Evolutionary conservation across 1,284 basidiomycete genomes (phyloP).

Genomic region (Wallemia hederae): DNA sequence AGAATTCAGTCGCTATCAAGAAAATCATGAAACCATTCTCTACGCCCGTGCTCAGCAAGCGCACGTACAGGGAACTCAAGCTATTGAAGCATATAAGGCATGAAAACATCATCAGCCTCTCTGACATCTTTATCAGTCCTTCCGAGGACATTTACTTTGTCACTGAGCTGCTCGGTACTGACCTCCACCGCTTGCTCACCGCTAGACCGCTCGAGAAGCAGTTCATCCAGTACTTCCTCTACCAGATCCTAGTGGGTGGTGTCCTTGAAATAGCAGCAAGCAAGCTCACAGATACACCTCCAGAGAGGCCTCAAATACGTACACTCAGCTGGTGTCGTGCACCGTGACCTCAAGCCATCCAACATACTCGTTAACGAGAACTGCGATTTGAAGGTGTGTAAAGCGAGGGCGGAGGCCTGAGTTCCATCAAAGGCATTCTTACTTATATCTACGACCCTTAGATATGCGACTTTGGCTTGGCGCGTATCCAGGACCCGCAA

Average conservation of each 20-base stretch:
- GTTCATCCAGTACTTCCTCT: constrained; percentile 98
- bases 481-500: constrained; percentile 69
- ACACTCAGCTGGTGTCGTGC: constrained; percentile 94
- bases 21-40: constrained; percentile 98
- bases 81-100: constrained; percentile 95
- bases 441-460: too few relatives aligned
- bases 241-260: constrained; percentile 63
- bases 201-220: constrained; percentile 94
- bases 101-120: constrained; percentile 96
- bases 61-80: constrained; percentile 95
- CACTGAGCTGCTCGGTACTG: constrained; percentile 93
- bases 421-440: too few relatives aligned
- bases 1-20: constrained; percentile 84
- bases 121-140: constrained; percentile 96
- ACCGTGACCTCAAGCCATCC: constrained; percentile 96
- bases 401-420: too few relatives aligned
- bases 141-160: constrained; percentile 94
- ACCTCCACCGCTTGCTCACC: constrained; percentile 85
- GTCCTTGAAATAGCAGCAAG: neutral
- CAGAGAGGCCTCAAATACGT: constrained; percentile 96
- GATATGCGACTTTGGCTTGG: constrained; percentile 97
- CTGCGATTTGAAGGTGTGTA: constrained; percentile 60
- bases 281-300: constrained; percentile 41
- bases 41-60: constrained; percentile 88
- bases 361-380: constrained; percentile 99